phyloP scores from a whole-genome alignment of 257 asterid species.

The Solanum corneliomulleri region DNA sequence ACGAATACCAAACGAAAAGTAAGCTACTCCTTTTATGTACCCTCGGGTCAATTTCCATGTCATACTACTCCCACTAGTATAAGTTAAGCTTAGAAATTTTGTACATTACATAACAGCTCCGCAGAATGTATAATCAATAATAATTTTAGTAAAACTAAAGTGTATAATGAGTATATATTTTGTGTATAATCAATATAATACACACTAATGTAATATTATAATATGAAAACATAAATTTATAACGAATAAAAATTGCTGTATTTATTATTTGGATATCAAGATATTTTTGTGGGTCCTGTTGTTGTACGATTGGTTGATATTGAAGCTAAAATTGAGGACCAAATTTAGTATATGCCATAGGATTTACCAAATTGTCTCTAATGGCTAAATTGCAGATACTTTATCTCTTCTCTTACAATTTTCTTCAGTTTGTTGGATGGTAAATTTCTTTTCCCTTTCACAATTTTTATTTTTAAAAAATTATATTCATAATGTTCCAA shows the following conservation, averaged over 20 bases:
- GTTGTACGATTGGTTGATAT: neutral
- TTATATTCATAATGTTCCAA: neutral
- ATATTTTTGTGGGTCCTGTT: neutral
- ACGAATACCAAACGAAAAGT: too few species aligned
- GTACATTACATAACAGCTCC: neutral
- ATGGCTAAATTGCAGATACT: conserved; percentile 30
- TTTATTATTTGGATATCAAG: neutral
- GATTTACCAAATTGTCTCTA: neutral
- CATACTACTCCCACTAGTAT: neutral
- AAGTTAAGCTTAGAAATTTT: neutral
- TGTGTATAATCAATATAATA: too few species aligned
- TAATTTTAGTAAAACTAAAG: too few species aligned
- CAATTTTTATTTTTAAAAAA: neutral
- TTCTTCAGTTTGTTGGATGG: conserved; percentile 74
- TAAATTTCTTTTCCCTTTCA: neutral
- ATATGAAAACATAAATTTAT: neutral
- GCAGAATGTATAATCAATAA: neutral
- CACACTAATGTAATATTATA: neutral
- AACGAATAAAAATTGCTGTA: too few species aligned
- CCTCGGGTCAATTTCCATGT: neutral
- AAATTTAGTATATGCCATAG: neutral
- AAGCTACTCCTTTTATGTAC: neutral
- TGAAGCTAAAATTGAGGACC: neutral
- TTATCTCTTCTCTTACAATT: conserved; percentile 65
- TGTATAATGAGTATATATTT: too few species aligned